Evolutionary conservation across 148 eudicot genomes (phyloP).

Genomic region (Heliamphora exappendiculata): DNA sequence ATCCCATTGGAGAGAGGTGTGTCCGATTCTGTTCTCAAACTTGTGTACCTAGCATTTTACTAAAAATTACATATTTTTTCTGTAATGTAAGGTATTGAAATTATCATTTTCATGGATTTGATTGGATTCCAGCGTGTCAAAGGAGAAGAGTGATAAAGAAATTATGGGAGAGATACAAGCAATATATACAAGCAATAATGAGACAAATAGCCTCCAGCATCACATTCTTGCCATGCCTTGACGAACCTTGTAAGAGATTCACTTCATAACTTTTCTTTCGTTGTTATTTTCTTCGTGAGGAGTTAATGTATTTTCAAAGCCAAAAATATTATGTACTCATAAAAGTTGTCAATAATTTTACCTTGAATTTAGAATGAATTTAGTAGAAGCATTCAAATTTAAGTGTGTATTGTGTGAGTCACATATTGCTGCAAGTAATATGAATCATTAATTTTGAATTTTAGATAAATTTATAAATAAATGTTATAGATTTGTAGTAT

Average conservation of each 20-base stretch:
- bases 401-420: too few species aligned
- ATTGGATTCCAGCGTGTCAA: conserved; percentile 54
- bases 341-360: too few species aligned
- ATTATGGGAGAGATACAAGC: conserved; percentile 99
- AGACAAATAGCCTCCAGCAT: conserved; percentile 94
- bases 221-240: conserved; percentile 94
- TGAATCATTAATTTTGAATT: too few species aligned
- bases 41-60: too few species aligned
- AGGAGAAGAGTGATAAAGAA: conserved; percentile 97
- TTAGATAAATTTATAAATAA: too few species aligned
- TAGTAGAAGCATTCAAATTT: too few species aligned
- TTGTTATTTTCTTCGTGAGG: conserved; percentile 39
- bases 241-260: conserved; percentile 75
- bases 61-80: not conserved
- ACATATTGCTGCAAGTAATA: too few species aligned
- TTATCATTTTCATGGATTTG: not conserved
- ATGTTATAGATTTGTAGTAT: too few species aligned
- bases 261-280: not conserved
- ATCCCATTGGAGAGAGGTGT: too few species aligned
- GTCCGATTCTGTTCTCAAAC: too few species aligned
- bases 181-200: conserved; percentile 96
- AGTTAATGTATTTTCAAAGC: conserved; percentile 92
- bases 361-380: too few species aligned
- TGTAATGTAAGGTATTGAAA: not conserved
- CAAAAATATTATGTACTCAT: too few species aligned